phyloP scores from a whole-genome alignment of 495 filamentous ascomycete genomes.

The Aspergillus carlsbadensis region DNA sequence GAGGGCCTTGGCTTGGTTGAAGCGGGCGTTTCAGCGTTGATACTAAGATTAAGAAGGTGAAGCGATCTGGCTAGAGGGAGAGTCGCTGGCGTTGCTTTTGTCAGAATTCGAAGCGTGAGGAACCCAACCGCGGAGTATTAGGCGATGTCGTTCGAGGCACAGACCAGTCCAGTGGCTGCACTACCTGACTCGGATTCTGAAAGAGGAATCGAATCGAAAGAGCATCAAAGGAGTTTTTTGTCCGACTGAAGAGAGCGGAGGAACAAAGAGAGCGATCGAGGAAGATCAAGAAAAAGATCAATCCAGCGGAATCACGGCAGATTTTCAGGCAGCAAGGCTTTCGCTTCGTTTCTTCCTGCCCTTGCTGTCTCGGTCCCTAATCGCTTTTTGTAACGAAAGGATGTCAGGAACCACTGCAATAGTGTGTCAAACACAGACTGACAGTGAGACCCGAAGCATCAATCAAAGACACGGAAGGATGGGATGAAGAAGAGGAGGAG shows the following conservation, averaged over 20 bases:
- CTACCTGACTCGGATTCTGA: constrained; percentile 27
- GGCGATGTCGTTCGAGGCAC: constrained; percentile 39
- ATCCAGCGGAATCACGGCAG: constrained; percentile 6
- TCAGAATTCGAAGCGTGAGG: constrained; percentile 9
- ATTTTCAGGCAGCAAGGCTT: constrained; percentile 20
- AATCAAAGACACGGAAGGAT: constrained; percentile 24
- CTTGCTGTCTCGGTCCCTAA: constrained; percentile 12
- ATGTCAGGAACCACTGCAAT: constrained; percentile 38
- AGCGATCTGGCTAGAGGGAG: constrained; percentile 27
- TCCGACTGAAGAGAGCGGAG: constrained; percentile 6
- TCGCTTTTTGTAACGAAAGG: constrained; percentile 37
- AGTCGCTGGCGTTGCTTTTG: constrained; percentile 10
- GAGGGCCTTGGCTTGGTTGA: constrained; percentile 5
- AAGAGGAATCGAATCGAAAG: constrained; percentile 26
- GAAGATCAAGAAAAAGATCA: constrained; percentile 5
- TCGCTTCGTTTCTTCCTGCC: constrained; percentile 1
- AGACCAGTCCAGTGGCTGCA: constrained; percentile 56
- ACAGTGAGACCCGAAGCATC: constrained; percentile 28
- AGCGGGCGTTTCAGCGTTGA: constrained; percentile 8
- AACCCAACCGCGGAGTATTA: constrained; percentile 24
- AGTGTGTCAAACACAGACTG: constrained; percentile 54
- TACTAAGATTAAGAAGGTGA: constrained; percentile 16
- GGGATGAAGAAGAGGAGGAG: constrained; percentile 24
- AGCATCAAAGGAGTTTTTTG: constrained; percentile 22
- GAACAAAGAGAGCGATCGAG: constrained; percentile 13